Percentiles rank a stretch among this genome's conserved stretches.
These are phyloP conservation scores for Neurospora sp. DNA, from an alignment of 495 filamentous ascomycete species.

Conservation along the genomic window DNA sequence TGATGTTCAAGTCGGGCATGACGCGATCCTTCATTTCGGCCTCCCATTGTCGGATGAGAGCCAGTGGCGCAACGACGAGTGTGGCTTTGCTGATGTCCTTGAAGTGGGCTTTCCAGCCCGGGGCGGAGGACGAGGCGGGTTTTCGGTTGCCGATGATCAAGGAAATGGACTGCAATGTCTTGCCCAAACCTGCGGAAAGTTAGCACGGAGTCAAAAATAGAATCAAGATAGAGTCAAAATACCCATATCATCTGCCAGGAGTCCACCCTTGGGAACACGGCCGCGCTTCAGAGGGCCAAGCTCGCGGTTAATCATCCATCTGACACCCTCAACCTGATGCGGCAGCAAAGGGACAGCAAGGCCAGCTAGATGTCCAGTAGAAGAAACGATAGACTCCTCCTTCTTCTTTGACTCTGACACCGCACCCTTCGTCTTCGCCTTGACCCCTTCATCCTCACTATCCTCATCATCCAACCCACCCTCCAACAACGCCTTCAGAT, in stretches of 20 bases:
- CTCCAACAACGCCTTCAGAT: constrained; percentile 80
- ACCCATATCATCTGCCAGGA: constrained; percentile 81
- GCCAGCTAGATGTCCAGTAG: constrained; percentile 46
- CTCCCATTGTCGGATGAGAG: constrained; percentile 97
- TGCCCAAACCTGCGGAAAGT: constrained; percentile 41
- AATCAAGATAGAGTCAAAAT: background rate
- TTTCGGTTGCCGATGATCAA: constrained; percentile 76
- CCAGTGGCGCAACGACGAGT: constrained; percentile 86
- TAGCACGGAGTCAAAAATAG: background rate
- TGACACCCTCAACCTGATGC: constrained; percentile 84
- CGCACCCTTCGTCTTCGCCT: background rate
- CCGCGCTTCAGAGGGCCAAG: constrained; percentile 67
- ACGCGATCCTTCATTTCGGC: constrained; percentile 78
- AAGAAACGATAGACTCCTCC: constrained; percentile 12
- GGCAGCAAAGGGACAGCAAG: constrained; percentile 78
- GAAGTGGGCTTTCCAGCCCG: constrained; percentile 47
- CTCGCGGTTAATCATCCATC: constrained; percentile 89
- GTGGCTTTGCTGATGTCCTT: constrained; percentile 63
- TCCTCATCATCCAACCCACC: constrained; percentile 72
- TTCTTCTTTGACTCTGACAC: constrained; percentile 1
- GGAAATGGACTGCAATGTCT: constrained; percentile 73
- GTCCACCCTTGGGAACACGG: constrained; percentile 73
- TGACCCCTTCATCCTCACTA: constrained; percentile 20
- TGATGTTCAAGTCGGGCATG: constrained; percentile 51
- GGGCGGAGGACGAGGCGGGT: constrained; percentile 39